Base-by-base conservation (phyloP, 2,329 filamentous ascomycete species). In the Penicillium verrucosum region DNA sequence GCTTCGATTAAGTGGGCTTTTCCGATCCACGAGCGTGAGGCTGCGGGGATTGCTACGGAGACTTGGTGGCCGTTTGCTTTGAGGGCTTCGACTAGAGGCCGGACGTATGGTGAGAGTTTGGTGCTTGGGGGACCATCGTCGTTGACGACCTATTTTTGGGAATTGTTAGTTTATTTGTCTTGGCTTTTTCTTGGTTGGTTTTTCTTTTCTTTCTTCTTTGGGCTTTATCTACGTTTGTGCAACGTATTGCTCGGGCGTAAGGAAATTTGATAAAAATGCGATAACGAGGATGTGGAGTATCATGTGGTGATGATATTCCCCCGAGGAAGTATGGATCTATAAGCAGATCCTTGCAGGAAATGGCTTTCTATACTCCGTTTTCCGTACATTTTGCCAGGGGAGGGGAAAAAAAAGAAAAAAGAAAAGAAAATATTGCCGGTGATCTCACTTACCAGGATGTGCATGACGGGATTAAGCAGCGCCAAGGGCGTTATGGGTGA, bases 1-100 rank as follows among this genome's bases (percentile, higher is more conserved):
- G 92, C 87, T 61, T 92, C 92, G 68, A 96, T 92, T 70, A 97
- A 88, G 76, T 97, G 92, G 1, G 92, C 92, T 79, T 97, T 97
- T 65, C 91, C 92, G 70, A 97, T 96, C 92, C 92, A 97, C 21
- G 90, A 95, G 51, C 92, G 87, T 73, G 96, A 93, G 5, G 86
- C 86, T 71, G 95, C 85, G 7, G 92, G 92, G 36, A 97, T 85
- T 65, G 92, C 90, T 60, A 97, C 92, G 14, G 90, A 95, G 65
- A 97, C 89, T 29, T 78, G 81, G 75, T 96, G 92, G 29, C 91
- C 90, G 38, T 87, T 84, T 57, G 79, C 73, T 71, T 89, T 82
- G 57, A 92, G 85, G 57, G 83, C 81, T 59, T 84, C 78, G 53
- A 91, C 83, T 58, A 92, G 82, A 61, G 83, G 85, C 73, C 87